These are phyloP conservation scores for Eutreptiella sp. DNA, from an alignment of 208 protist genomes.

Conservation along the genomic window DNA sequence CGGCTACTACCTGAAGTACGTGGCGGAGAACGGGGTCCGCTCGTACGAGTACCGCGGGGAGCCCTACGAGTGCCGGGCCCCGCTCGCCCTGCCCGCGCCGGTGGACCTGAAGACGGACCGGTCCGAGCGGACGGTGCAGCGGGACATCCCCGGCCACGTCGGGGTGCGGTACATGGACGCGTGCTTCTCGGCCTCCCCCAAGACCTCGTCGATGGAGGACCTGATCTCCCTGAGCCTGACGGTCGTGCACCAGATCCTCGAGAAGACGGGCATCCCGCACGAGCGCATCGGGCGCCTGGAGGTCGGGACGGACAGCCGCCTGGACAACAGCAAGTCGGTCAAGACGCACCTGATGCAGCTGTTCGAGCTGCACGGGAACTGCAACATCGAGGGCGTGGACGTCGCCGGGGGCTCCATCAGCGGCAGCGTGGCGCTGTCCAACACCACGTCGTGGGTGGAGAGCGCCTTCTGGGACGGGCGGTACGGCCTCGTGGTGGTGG, in stretches of 20 bases:
- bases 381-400: constrained; percentile 64
- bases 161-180: too few relatives aligned
- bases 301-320: constrained; percentile 79
- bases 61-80: too few relatives aligned
- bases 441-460: constrained; percentile 71
- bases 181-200: too few relatives aligned
- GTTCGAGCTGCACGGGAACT: constrained; percentile 38
- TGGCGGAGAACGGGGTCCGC: too few relatives aligned
- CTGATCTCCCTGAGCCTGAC: constrained; percentile 74
- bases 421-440: constrained; percentile 71
- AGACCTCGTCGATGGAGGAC: too few relatives aligned
- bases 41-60: too few relatives aligned
- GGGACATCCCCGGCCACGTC: too few relatives aligned
- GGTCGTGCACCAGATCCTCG: constrained; percentile 51
- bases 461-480: constrained; percentile 64
- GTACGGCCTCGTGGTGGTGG: constrained; percentile 68
- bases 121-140: too few relatives aligned
- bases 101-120: too few relatives aligned
- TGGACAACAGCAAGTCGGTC: constrained; percentile 81
- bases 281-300: constrained; percentile 66
- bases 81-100: too few relatives aligned
- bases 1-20: too few relatives aligned
- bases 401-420: constrained; percentile 77
- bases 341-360: constrained; percentile 76
- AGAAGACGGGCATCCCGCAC: constrained; percentile 51